phyloP scores from a whole-genome alignment of 306 rosid species.

The Corylus americana region DNA sequence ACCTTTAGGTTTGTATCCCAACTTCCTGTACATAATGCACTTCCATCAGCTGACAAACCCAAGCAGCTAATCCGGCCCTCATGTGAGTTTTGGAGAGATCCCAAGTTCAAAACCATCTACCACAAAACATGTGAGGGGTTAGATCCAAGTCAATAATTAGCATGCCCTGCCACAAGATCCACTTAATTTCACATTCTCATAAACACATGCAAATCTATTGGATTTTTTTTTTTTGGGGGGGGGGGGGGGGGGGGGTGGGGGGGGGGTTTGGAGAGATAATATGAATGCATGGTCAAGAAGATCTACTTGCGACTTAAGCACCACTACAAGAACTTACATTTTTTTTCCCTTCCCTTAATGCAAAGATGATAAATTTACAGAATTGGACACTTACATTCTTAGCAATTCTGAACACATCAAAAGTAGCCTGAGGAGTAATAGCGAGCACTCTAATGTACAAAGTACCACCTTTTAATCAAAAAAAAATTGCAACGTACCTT shows the following conservation, averaged over 20 bases:
- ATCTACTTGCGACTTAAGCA: neutral
- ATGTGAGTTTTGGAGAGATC: slow-evolving; percentile 87
- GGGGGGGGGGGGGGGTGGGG: neutral
- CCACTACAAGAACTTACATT: neutral
- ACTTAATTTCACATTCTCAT: slow-evolving; percentile 1
- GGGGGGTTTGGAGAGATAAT: neutral
- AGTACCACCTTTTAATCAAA: neutral
- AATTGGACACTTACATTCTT: neutral
- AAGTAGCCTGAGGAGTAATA: neutral
- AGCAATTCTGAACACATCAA: neutral
- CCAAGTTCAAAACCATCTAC: slow-evolving; percentile 88
- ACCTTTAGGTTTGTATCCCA: slow-evolving; percentile 97
- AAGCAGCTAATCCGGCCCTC: slow-evolving; percentile 76
- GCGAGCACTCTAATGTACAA: neutral
- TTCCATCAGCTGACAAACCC: slow-evolving; percentile 98
- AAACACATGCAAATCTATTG: neutral
- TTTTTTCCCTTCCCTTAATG: neutral
- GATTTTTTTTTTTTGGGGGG: neutral
- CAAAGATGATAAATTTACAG: neutral
- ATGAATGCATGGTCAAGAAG: neutral
- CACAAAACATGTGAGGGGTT: slow-evolving; percentile 18
- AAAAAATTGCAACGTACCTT: slow-evolving; percentile 51
- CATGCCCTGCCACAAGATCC: slow-evolving; percentile 17
- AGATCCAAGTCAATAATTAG: slow-evolving; percentile 3
- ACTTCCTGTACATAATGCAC: slow-evolving; percentile 99